Evolutionary conservation across 441 rosid genomes (phyloP), one percentile per base, ranked within the genome.

Genomic region (Breynia disticha): DNA sequence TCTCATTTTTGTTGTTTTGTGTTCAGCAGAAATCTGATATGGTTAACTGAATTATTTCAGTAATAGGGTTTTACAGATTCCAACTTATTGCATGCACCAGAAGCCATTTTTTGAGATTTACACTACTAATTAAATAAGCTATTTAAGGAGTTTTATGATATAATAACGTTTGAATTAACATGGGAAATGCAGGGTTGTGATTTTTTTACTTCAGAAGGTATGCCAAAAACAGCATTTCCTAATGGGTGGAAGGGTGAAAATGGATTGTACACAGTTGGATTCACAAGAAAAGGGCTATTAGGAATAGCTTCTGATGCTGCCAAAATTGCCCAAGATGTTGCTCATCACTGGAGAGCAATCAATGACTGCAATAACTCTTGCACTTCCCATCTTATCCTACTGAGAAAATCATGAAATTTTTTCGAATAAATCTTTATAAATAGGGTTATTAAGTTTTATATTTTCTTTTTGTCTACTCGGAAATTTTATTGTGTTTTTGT

Each of bases 181-280:
- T 4, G 1, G 16, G 5, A 1, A 32, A 21, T 65, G 56, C 72
- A 91, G 98, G 86, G 79, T 1, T 58, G 74, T 60, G 82, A 81
- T 39, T 79, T 79, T 59, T 85, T 87, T 80, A 72, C 83, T 18
- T 64, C 79, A 50, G 94, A 88, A 14, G 98, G 98, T 0, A 88
- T 88, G 94, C 95, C 98, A 0, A 84, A 58, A 68, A 73, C 78
- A 20, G 81, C 88, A 18, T 91, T 88, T 70, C 98, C 98, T 2
- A 72, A 78, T 64, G 81, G 95, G 0, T 91, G 98, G 97, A 91
- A 83, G 56, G 98, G 91, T 28, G 85, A 54, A 9, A 73, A 76
- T 32, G 97, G 98, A 54, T 53, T 91, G 4, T 91, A 91, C 68
- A 70, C 83, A 0, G 98, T 88, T 46, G 98, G 98, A 22, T 91